These are phyloP conservation scores for Wallacemonas sp. DNA, from an alignment of 208 protist genomes.

Conservation along the genomic window DNA sequence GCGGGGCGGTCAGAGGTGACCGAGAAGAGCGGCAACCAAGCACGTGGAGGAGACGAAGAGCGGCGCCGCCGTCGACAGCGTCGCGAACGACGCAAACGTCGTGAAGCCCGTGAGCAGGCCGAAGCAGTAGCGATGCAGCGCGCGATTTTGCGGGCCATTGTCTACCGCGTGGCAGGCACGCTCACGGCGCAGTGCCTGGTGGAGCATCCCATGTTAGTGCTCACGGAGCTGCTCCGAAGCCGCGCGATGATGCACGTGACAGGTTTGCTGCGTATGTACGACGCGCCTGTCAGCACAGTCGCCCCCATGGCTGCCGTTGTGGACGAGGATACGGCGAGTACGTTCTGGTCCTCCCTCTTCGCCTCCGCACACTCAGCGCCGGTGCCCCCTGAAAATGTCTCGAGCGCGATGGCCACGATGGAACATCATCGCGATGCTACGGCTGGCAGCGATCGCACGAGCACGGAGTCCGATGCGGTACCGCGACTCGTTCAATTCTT, in stretches of 20 bases:
- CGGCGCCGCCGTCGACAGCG: conserved; percentile 2
- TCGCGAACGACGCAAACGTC: conserved; percentile 13
- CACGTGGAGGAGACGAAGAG: too few species aligned
- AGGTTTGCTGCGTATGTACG: conserved; percentile 55
- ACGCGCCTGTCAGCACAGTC: conserved; percentile 13
- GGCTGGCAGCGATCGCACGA: too few species aligned
- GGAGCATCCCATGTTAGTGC: conserved; percentile 69
- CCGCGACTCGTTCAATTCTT: conserved; percentile 40
- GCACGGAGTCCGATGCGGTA: conserved; percentile 21
- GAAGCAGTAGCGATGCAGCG: conserved; percentile 28
- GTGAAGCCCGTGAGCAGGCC: conserved; percentile 25
- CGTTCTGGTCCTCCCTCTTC: conserved; percentile 3
- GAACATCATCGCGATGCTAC: too few species aligned
- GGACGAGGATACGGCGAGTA: background rate
- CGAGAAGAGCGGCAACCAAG: background rate
- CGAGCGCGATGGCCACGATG: too few species aligned
- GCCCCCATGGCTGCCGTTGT: conserved; percentile 12
- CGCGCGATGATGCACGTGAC: conserved; percentile 71
- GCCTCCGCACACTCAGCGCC: background rate
- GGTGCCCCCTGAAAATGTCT: too few species aligned
- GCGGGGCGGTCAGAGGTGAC: background rate
- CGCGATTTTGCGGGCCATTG: conserved; percentile 68
- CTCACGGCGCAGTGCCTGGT: conserved; percentile 66
- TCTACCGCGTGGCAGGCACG: conserved; percentile 64
- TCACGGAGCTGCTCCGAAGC: conserved; percentile 63